Evolutionary conservation across 2,329 filamentous ascomycete species (phyloP).

Genomic region (Fusarium sp.): DNA sequence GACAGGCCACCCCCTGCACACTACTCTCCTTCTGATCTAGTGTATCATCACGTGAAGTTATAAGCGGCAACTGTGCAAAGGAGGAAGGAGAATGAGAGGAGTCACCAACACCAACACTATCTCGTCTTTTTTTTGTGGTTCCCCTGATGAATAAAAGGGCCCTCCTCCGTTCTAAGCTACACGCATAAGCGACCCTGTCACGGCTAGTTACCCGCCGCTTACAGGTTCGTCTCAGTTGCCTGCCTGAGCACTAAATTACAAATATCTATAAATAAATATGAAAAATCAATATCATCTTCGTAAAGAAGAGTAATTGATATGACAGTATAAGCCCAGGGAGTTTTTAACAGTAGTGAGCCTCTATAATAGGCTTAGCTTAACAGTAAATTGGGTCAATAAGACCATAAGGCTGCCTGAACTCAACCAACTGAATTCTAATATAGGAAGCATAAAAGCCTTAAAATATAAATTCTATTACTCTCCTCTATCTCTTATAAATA

Average conservation of each 20-base stretch:
- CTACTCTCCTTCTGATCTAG: conserved; percentile 20
- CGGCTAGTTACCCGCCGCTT: conserved; percentile 23
- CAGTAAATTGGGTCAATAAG: no score
- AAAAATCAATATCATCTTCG: no score
- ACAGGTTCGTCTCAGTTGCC: conserved; percentile 15
- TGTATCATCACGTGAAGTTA: conserved; percentile 37
- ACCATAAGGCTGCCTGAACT: no score
- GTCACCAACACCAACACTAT: conserved; percentile 3
- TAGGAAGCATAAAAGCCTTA: no score
- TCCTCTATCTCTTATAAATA: no score
- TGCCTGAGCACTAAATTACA: conserved; percentile 18
- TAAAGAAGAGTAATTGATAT: no score
- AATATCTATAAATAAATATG: no score
- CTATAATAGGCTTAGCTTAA: no score
- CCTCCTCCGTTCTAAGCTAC: conserved; percentile 19
- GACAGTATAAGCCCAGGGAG: no score
- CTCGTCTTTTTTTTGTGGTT: conserved; percentile 32
- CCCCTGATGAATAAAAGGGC: conserved; percentile 21
- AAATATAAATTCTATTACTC: no score
- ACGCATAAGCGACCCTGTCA: conserved; percentile 31
- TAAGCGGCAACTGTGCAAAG: conserved; percentile 26
- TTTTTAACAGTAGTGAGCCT: no score
- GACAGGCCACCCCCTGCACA: conserved; percentile 27
- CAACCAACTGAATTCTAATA: no score
- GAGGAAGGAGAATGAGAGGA: conserved; percentile 31